Evolutionary conservation across 768 basidiomycete species (phyloP), one percentile per base, ranked within the genome.

Genomic region (Termitomyces sp.): DNA sequence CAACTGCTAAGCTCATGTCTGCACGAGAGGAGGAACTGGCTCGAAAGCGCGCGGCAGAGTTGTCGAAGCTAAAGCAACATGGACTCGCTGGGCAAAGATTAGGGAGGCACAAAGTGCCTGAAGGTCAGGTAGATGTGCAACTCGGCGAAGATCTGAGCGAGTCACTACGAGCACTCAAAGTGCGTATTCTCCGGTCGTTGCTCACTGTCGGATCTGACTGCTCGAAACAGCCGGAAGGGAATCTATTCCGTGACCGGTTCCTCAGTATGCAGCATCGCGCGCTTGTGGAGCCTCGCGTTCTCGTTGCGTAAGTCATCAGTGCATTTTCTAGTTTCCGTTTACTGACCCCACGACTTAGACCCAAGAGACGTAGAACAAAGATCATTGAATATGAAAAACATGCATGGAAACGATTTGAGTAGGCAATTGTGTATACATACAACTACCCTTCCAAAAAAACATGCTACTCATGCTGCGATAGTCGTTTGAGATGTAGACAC

Each of bases 111-210:
- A 81, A 80, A 40, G 89, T 96, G 0, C 85, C 84, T 1, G 85
- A 84, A 66, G 82, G 78, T 15, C 78, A 80, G 38, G 81, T 95
- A 4, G 91, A 89, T 49, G 94, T 98, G 16, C 95, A 97, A 74
- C 81, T 96, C 0, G 92, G 92, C 2, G 95, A 96, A 64, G 93
- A 97, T 69, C 73, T 97, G 53, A 90, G 83, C 59, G 95, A 97
- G 74, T 94, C 81, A 68, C 74, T 96, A 67, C 79, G 95, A 59
- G 87, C 79, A 44, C 75, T 98, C 68, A 94, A 94, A 87, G 94
- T 92, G 55, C 46, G 82, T 75, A 20, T 48, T 22, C 4, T 16
- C 54, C 56, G 57, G n/a, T 32, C 20, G 3, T 45, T 38, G 22
- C 60, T 44, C 39, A 36, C 11, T 11, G 22, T 7, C n/a, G 38